Evolutionary conservation across 305 asterid species (phyloP), one percentile per base, ranked within the genome.

Genomic region (Fraxinus velutina): DNA sequence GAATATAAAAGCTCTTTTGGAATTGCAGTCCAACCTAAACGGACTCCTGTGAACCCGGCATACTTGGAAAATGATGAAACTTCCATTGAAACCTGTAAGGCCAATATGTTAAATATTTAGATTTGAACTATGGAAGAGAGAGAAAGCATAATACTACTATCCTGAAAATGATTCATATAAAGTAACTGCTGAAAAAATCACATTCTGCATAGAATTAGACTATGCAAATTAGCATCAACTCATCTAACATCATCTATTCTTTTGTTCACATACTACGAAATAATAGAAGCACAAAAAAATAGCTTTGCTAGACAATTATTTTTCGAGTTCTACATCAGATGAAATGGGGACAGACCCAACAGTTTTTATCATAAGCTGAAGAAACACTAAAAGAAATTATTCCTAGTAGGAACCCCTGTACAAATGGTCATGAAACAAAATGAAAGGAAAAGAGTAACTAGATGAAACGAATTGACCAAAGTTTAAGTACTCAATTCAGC

Each of bases 41-140:
- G 98, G 79, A 96, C 99, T 42, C 99, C 98, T n/a, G 98, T 96
- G 87, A 96, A 96, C 17, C 99, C 98, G 42, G 99, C 98, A 79
- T 94, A 93, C 86, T 96, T 96, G 19, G 99, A 96, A 80, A 94
- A 96, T 44, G 99, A 96, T 75, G 99, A 94, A 79, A 95, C 96
- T 90, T 96, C 98, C 47, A 96, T 90, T 37, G 98, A 97, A 86
- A 96, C 99, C 99, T 96, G 90, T 87, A 88, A 70, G 78, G n/a
- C 34, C 80, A 57, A 52, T 74, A 75, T 64, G 62, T 70, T 52
- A 36, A 42, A 60, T 64, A 64, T 73, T 75, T 21, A 15, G 8
- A 30, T 37, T 76, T 12, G 74, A 50, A 60, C 75, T 77, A 50
- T 30, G 33, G 17, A 13, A 17, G 47, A 70, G 2, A 29, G 8